Conservation (phyloP, 371 early-diverging fungal genomes). For the Mortierella sp. region DNA sequence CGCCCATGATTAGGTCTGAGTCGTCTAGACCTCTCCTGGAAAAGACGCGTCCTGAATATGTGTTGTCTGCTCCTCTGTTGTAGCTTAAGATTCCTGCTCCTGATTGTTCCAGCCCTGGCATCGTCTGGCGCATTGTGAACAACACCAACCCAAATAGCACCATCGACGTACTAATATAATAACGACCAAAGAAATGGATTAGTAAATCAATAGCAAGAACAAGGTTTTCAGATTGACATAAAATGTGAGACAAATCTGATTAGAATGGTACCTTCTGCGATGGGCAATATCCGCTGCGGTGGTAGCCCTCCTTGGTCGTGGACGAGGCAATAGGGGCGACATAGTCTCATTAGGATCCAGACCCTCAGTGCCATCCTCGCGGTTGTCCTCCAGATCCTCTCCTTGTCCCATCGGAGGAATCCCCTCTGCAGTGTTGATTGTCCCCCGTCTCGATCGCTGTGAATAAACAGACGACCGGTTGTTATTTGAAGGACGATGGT, state of each 20-base stretch:
- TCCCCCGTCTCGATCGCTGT: constrained; percentile 4
- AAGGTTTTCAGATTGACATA: neutral
- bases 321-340: constrained; percentile 25
- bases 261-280: constrained; percentile 37
- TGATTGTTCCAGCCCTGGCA: constrained; percentile 22
- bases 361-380: neutral
- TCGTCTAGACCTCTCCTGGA: constrained; percentile 24
- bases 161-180: constrained; percentile 44
- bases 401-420: neutral
- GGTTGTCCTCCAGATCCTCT: neutral
- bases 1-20: neutral
- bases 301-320: constrained; percentile 31
- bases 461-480: neutral
- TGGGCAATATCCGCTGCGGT: constrained; percentile 50
- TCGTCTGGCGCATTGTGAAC: constrained; percentile 35
- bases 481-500: constrained; percentile 9
- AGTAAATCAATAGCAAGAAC: neutral
- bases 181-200: neutral
- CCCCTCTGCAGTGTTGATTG: neutral
- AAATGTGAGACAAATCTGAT: neutral
- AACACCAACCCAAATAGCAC: constrained; percentile 50
- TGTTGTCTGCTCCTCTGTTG: neutral
- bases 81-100: neutral
- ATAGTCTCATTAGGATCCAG: constrained; percentile 12
- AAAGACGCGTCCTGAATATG: constrained; percentile 32